Base-by-base conservation (phyloP, 371 early-diverging fungal genomes). In the Apophysomyces sp. region DNA sequence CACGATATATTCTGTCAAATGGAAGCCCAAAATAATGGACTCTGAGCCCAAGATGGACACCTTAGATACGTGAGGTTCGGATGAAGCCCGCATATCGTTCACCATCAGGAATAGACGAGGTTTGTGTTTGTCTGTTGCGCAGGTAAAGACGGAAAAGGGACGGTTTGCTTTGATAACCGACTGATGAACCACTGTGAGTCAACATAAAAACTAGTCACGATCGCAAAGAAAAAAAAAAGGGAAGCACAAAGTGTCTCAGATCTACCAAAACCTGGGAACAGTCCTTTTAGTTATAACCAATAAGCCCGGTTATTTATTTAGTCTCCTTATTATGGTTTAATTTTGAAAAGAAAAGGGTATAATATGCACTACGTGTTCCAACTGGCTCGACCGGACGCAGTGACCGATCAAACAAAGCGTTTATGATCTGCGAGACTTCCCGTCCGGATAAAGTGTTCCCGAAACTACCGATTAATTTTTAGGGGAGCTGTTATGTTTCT, bases 21-120 rank as follows among this genome's bases (percentile, higher is more conserved):
- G 89, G 67, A 89, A 89, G 13, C 98, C 98, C 41, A 94, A 85
- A 57, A 91, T 76, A 72, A 96, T 95, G 51, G 92, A 84, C 65
- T 97, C 95, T 60, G 78, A 61, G 15, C 95, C 94, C 39, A 98
- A 89, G 59, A 98, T 90, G 24, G 94, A 85, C 52, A 94, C 88
- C 68, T 81, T 86, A 67, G 81, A 81, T 54, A 91, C 85, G 72
- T 87, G 85, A 13, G 89, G 81, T 28, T 68, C 55, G 18, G 44
- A 32, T 30, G 55, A 49, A 49, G 56, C 32, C 51, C 36, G 49
- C 49, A 32, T 49, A 44, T 54, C 44, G 56, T 56, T 62, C 62
- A 62, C 56, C 44, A 15, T 49, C 29, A 44, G 30, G 34, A 31
- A 21, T 40, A 56, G 40, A 16, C 21, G 57, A 9, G 18, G 13